phyloP scores from a whole-genome alignment of 352 stramenopile genomes.

The Thraustochytrium sp. region DNA sequence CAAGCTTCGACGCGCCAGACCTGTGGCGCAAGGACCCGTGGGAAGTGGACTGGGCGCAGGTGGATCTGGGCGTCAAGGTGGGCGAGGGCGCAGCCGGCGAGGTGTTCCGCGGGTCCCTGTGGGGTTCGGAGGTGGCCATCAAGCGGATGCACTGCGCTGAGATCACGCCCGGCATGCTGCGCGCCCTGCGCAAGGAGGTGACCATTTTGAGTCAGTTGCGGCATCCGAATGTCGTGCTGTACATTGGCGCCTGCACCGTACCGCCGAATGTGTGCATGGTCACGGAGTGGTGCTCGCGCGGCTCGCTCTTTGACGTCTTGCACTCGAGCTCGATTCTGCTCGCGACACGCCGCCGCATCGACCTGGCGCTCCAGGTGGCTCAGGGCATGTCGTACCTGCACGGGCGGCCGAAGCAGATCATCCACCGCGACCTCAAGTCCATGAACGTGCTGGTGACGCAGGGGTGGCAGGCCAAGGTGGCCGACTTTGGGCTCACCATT shows the following conservation, averaged over 20 bases:
- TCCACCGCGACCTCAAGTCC: slow-evolving; percentile 96
- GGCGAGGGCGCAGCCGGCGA: slow-evolving; percentile 44
- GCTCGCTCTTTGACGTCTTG: slow-evolving; percentile 90
- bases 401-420: slow-evolving; percentile 92
- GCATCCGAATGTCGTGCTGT: slow-evolving; percentile 97
- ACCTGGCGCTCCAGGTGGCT: slow-evolving; percentile 71
- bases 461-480: slow-evolving; percentile 79
- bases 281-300: slow-evolving; percentile 86
- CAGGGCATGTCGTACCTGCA: slow-evolving; percentile 95
- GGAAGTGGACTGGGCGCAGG: slow-evolving; percentile 40
- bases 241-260: slow-evolving; percentile 92
- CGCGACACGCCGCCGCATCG: slow-evolving; percentile 63
- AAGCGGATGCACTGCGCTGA: slow-evolving; percentile 43
- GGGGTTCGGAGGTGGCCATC: slow-evolving; percentile 48
- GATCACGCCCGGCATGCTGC: slow-evolving; percentile 19
- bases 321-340: slow-evolving; percentile 55
- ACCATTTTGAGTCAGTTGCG: slow-evolving; percentile 65
- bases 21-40: slow-evolving; percentile 30
- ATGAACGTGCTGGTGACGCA: slow-evolving; percentile 71
- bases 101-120: slow-evolving; percentile 41
- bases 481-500: slow-evolving; percentile 92
- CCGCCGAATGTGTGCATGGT: slow-evolving; percentile 92
- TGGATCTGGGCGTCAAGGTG: slow-evolving; percentile 23
- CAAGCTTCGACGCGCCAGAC: slow-evolving; percentile 26
- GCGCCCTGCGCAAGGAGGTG: slow-evolving; percentile 51